Conservation (phyloP, 441 rosid species). For the Populus hybrid region DNA sequence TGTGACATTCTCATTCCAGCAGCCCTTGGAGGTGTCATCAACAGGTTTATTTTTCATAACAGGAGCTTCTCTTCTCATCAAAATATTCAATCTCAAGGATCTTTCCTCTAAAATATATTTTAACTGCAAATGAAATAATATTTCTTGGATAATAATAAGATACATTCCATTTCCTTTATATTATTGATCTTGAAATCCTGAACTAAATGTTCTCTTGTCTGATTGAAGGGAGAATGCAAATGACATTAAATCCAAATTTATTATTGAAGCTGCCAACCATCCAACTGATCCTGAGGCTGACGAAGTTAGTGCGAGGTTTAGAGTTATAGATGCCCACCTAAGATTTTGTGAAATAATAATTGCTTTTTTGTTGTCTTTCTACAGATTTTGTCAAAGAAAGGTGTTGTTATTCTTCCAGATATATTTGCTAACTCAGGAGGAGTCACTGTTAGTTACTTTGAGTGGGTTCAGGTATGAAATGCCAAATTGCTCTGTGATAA, state of each 20-base stretch:
- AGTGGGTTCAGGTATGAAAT: conserved; percentile 86
- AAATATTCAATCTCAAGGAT: neutral
- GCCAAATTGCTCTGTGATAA: neutral
- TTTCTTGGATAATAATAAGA: neutral
- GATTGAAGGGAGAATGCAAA: conserved; percentile 78
- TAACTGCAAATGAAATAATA: neutral
- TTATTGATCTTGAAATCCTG: neutral
- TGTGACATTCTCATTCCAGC: conserved; percentile 97
- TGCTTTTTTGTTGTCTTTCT: neutral
- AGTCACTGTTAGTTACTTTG: conserved; percentile 96
- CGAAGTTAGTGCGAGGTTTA: conserved; percentile 47
- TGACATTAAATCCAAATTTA: conserved; percentile 88
- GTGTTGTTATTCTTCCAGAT: conserved; percentile 86
- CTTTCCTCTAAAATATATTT: neutral
- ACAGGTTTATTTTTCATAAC: conserved; percentile 48
- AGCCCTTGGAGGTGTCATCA: conserved; percentile 93
- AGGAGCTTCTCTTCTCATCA: neutral
- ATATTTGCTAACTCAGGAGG: conserved; percentile 95
- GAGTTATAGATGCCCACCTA: neutral
- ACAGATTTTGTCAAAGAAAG: conserved; percentile 90
- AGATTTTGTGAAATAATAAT: neutral
- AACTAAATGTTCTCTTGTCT: neutral
- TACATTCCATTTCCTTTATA: neutral
- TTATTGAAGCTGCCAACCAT: conserved; percentile 94
- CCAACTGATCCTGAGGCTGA: conserved; percentile 98